Evolutionary conservation across 2,329 filamentous ascomycete species (phyloP), one percentile per base, ranked within the genome.

Genomic region (Aspergillus sp.): DNA sequence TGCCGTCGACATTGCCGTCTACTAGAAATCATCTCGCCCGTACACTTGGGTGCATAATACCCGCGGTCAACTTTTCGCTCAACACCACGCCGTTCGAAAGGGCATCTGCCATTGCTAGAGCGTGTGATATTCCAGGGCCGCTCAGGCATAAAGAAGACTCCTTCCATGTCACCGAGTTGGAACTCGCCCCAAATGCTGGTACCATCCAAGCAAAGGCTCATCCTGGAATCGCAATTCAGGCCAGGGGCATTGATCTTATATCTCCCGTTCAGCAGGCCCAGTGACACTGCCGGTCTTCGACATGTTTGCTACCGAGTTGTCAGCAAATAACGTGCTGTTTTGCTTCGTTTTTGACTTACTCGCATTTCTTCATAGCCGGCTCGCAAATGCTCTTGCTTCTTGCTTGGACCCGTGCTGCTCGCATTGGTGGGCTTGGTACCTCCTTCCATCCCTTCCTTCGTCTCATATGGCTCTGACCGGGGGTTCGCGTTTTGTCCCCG

Each of bases 211-310:
- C 55, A 59, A 38, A 64, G 43, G 2, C 41, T 51, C 43, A 59
- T 61, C 8, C 59, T 48, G 13, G 62, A 59, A 22, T 59, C 51
- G 51, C 43, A 41, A 9, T 54, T 57, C 38, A 23, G 52, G 15
- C 6, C 22, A n/a, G 46, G 31, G 7, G 52, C 19, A 15, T 61
- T 52, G n/a, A 61, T 61, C 22, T 64, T 64, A 52, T 64, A 61
- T 3, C 41, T 51, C 17, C 55, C 55, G 38, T 59, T 59, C 4
- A 61, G 23, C 3, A 56, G 38, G 15, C 55, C 55, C 6, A 61
- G 59, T 15, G 51, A 19, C 23, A 57, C 25, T n/a, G 41, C 25
- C 8, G 11, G 45, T 7, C 13, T 46, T 9, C 47, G 8, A 19
- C 43, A 50, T 7, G 22, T 50, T 34, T 57, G 34, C 47, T 49